Conservation (phyloP, 2,329 filamentous ascomycete species). For the Trichocomaceae sp. region DNA sequence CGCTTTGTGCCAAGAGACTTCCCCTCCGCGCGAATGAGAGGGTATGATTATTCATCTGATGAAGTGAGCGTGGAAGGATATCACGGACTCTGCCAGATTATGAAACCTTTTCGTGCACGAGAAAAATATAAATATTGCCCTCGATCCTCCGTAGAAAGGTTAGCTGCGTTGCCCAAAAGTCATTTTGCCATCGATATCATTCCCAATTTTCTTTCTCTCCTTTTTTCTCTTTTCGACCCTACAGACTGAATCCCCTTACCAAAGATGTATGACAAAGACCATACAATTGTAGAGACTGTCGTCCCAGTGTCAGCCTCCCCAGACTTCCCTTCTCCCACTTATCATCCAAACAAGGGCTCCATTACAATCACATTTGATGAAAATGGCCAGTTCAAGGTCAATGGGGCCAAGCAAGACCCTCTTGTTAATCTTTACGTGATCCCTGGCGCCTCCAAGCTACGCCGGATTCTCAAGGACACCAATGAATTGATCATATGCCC, state of each 20-base stretch:
- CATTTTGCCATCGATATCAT: neutral
- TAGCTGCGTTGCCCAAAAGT: neutral
- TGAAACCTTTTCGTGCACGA: neutral
- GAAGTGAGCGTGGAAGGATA: neutral
- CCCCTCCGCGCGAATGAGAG: neutral
- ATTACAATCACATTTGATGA: neutral
- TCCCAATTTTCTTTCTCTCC: neutral
- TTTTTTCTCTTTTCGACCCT: neutral
- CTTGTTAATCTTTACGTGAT: neutral
- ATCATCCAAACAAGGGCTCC: neutral
- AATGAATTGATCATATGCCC: slow-evolving; percentile 38
- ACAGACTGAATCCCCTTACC: neutral
- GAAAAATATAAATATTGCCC: neutral
- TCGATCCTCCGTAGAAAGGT: neutral
- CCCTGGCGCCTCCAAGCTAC: slow-evolving; percentile 10
- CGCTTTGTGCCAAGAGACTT: neutral
- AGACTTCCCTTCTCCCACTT: neutral
- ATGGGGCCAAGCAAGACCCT: neutral
- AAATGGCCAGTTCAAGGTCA: neutral
- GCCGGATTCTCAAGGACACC: slow-evolving; percentile 8
- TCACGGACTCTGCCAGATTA: neutral
- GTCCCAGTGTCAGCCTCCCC: neutral
- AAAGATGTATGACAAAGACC: neutral
- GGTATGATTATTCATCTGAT: neutral
- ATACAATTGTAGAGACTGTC: neutral